Conservation (phyloP, 1,284 basidiomycete species). For the Entoloma clypeatum region DNA sequence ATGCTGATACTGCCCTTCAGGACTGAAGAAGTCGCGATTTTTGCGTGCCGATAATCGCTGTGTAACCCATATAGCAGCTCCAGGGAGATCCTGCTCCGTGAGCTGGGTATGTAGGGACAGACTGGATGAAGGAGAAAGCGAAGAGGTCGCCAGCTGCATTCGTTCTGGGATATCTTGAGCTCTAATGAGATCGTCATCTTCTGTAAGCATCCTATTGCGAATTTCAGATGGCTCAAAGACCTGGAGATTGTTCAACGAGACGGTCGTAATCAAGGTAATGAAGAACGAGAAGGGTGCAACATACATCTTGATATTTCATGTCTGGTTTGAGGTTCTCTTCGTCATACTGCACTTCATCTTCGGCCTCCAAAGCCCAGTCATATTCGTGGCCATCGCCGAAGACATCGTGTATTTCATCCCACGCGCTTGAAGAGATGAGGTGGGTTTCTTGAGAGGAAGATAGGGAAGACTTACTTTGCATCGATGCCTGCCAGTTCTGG, state of each 20-base stretch:
- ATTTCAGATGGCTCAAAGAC: conserved; percentile 99
- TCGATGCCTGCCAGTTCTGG: conserved; percentile 86
- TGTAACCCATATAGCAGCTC: conserved; percentile 88
- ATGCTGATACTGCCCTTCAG: conserved; percentile 53
- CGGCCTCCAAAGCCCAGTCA: conserved; percentile 87
- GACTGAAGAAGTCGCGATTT: conserved; percentile 69
- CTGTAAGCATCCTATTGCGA: conserved; percentile 84
- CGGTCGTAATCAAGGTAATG: conserved; percentile 10
- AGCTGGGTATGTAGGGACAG: conserved; percentile 67
- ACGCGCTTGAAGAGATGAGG: conserved; percentile 60
- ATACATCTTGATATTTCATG: conserved; percentile 85
- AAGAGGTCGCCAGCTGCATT: conserved; percentile 91
- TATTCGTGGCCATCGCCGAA: conserved; percentile 98
- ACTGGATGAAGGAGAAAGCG: conserved; percentile 66
- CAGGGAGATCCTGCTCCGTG: conserved; percentile 68
- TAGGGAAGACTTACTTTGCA: conserved; percentile 60
- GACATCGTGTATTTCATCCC: conserved; percentile 96
- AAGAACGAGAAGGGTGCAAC: conserved; percentile 28
- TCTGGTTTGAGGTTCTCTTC: conserved; percentile 66
- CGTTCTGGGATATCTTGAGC: conserved; percentile 92
- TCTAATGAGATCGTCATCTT: conserved; percentile 93
- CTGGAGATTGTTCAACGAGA: conserved; percentile 37
- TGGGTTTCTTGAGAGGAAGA: conserved; percentile 9
- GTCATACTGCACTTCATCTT: conserved; percentile 62
- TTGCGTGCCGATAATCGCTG: conserved; percentile 80